Evolutionary conservation across 2,329 filamentous ascomycete species (phyloP), one percentile per base, ranked within the genome.

Genomic region (Pleomassaria siparia): DNA sequence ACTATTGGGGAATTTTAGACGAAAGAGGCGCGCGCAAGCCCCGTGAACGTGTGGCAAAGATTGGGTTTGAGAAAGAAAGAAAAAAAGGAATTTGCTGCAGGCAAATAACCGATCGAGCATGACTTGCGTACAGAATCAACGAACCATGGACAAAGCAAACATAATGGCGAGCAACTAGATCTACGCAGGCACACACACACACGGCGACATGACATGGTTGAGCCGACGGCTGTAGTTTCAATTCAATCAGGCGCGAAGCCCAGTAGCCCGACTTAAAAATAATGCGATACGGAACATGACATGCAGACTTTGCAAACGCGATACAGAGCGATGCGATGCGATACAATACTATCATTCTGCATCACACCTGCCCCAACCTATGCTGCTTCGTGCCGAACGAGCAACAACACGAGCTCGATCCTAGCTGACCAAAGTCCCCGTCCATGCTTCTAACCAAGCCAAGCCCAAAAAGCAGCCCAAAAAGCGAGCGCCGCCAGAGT

Each of bases 401-500:
- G 15, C 24, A 24, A 33, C 24, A n/a, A 43, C 20, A 29, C 5
- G n/a, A 29, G 10, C 7, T 13, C 21, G n/a, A n/a, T 9, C 26
- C 20, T 41, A 47, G 15, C 24, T 42, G 49, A 51, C 44, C 44
- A 43, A 48, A 47, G 47, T 48, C 43, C 43, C 16, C 21, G 45
- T 30, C 29, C 6, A 7, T 26, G n/a, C n/a, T n/a, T n/a, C n/a
- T n/a, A n/a, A n/a, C 32, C 35, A 37, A 46, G 37, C 36, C 37
- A 44, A 36, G 44, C 43, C 39, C 44, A 45, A n/a, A n/a, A n/a
- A n/a, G n/a, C n/a, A n/a, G n/a, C n/a, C n/a, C n/a, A n/a, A n/a
- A n/a, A n/a, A 45, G 47, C 39, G 48, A 51, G 46, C 44, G 49
- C 37, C 22, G n/a, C 45, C 44, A 46, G 33, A 47, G 43, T 47